These are phyloP conservation scores for Sporothrix pallida DNA, from an alignment of 2,329 filamentous ascomycete genomes.

Conservation along the genomic window DNA sequence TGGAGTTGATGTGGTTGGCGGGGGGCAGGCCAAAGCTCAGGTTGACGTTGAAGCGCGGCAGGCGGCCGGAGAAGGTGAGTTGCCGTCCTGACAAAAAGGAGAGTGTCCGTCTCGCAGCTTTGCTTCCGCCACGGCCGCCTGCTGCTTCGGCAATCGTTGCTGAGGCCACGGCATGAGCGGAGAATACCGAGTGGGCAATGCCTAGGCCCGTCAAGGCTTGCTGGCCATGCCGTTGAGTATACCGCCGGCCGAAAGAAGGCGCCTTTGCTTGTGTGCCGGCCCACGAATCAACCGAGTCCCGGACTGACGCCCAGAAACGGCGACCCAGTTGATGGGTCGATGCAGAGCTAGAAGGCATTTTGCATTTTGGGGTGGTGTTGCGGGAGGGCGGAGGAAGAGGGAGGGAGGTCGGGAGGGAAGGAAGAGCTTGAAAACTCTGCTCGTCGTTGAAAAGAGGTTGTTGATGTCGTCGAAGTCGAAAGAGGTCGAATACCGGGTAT, in stretches of 20 bases:
- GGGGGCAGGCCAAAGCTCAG: neutral
- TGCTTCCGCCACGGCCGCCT: conserved; percentile 21
- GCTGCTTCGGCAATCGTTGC: conserved; percentile 23
- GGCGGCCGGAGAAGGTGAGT: conserved; percentile 20
- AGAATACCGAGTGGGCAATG: conserved; percentile 32
- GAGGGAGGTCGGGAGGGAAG: neutral
- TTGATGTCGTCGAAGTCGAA: neutral
- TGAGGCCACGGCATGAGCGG: conserved; percentile 17
- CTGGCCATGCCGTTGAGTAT: conserved; percentile 22
- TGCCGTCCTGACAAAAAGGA: conserved; percentile 30
- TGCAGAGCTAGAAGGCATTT: conserved; percentile 46
- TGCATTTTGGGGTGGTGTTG: conserved; percentile 33
- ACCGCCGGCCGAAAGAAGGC: conserved; percentile 31
- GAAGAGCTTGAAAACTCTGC: neutral
- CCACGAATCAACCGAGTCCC: conserved; percentile 41
- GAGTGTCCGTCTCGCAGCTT: conserved; percentile 13
- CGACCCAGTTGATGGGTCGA: conserved; percentile 47
- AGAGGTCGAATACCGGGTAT: too few species aligned
- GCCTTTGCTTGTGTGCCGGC: conserved; percentile 33
- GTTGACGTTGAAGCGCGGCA: neutral
- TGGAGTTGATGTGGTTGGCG: conserved; percentile 26
- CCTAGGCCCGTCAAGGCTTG: conserved; percentile 31
- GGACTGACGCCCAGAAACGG: conserved; percentile 45
- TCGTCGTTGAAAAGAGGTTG: neutral
- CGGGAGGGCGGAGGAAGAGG: neutral